phyloP scores from a whole-genome alignment of 352 stramenopile species.

The Pythium rhizo-oryzae region DNA sequence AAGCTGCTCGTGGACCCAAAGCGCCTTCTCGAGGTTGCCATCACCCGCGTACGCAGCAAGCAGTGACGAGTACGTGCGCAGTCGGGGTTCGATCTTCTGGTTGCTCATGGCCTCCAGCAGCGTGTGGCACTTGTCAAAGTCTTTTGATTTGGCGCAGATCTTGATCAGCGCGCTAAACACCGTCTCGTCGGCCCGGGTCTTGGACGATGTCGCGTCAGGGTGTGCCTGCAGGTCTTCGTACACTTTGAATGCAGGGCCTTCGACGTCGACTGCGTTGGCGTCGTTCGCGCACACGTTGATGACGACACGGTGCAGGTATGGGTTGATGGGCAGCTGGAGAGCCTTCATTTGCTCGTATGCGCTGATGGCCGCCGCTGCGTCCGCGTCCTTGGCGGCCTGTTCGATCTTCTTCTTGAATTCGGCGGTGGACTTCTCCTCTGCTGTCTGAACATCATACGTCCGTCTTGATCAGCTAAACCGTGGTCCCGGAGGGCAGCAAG shows the following conservation, averaged over 20 bases:
- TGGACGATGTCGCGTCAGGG: constrained; percentile 24
- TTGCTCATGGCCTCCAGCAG: constrained; percentile 60
- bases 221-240: constrained; percentile 25
- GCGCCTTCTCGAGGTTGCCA: constrained; percentile 58
- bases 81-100: constrained; percentile 51
- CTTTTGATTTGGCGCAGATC: constrained; percentile 58
- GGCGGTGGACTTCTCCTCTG: constrained; percentile 16
- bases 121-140: constrained; percentile 54
- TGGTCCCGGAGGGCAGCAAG: too few relatives aligned
- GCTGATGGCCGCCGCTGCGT: constrained; percentile 37
- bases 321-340: constrained; percentile 20
- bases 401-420: constrained; percentile 46
- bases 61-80: constrained; percentile 75
- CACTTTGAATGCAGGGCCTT: constrained; percentile 29
- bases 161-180: constrained; percentile 81
- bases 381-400: constrained; percentile 34
- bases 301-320: constrained; percentile 39
- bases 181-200: constrained; percentile 49
- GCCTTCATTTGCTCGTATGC: constrained; percentile 74
- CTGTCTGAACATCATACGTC: not conserved
- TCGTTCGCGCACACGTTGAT: constrained; percentile 37
- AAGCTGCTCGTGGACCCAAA: constrained; percentile 59
- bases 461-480: not conserved
- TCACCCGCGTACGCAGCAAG: constrained; percentile 59
- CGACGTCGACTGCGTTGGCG: constrained; percentile 11